Percentiles rank a stretch among this genome's conserved stretches.
phyloP scores from a whole-genome alignment of 2,329 filamentous ascomycete species.

The Colletotrichum sp. region DNA sequence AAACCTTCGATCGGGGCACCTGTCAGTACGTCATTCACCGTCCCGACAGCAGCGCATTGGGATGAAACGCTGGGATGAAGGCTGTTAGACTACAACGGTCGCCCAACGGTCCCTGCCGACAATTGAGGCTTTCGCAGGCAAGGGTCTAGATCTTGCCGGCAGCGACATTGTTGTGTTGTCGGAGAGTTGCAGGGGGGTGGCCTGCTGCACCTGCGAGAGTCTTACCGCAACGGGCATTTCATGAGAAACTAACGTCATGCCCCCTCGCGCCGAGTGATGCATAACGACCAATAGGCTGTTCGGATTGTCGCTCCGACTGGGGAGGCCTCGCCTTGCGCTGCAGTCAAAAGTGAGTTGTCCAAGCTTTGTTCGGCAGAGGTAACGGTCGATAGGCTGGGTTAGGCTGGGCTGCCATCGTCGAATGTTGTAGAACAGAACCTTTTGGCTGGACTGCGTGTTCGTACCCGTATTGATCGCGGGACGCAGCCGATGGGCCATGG shows the following conservation, averaged over 20 bases:
- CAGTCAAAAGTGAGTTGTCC: neutral
- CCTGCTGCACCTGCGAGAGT: neutral
- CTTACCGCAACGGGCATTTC: slow-evolving; percentile 18
- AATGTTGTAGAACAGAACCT: neutral
- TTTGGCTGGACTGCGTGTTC: neutral
- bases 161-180: neutral
- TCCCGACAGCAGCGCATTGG: slow-evolving; percentile 3
- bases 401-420: neutral
- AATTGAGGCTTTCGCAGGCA: neutral
- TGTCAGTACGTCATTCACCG: slow-evolving; percentile 18
- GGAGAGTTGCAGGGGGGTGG: slow-evolving; percentile 1
- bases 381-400: neutral
- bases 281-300: neutral
- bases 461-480: slow-evolving; percentile 9
- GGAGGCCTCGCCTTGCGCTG: neutral
- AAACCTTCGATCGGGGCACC: slow-evolving; percentile 4
- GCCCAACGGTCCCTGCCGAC: neutral
- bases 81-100: neutral
- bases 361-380: neutral
- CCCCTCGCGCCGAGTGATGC: neutral
- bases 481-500: neutral
- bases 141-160: neutral
- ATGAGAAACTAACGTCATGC: slow-evolving; percentile 21
- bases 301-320: neutral
- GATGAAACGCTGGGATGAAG: slow-evolving; percentile 21